Base-by-base conservation (phyloP, 139 green algal genomes). In the Ettlia oleoabundans region DNA sequence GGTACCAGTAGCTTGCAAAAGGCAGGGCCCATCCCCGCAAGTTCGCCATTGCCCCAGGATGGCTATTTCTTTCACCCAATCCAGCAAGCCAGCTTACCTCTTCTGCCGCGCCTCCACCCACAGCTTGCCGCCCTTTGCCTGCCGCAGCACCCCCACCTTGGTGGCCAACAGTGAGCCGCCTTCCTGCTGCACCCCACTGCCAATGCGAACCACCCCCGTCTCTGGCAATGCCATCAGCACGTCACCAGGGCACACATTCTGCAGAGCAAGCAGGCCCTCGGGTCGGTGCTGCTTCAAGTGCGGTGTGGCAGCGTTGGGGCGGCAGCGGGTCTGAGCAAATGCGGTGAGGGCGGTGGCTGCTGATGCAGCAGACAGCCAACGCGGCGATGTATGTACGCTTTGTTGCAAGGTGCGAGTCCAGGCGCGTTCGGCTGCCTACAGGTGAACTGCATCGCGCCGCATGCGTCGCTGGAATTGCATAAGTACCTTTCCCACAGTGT, bases 51-150 rank as follows among this genome's bases (percentile, higher is more conserved):
- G n/a, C n/a, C n/a, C n/a, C n/a, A n/a, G n/a, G n/a, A n/a, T n/a
- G n/a, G n/a, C n/a, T n/a, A n/a, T n/a, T n/a, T n/a, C n/a, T n/a
- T n/a, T n/a, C n/a, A n/a, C 41, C 1, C 28, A 43, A 21, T 43
- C 51, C 37, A 38, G 68, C 53, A 28, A 0, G 1, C n/a, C 83
- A n/a, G n/a, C n/a, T 53, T 71, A 96, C 93, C 92, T 73, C 70
- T 94, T 95, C 47, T 95, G 92, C 28, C 86, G 79, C 5, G 86
- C 80, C 68, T 95, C 88, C 3, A 97, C 77, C 91, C 93, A 98
- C 4, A 96, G 68, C 75, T 94, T 92, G 7, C 89, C 88, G 26
- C 32, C 70, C 32, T 88, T 90, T 10, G 89, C 90, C 64, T 92
- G 88, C 65, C 78, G 81, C 35, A 96, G 70, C 4, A 94, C 35